A percentile compares a stretch with the other conserved stretches of the same genome.
These are phyloP conservation scores for Paraleonurus japonicus DNA, from an alignment of 257 asterid species.

Conservation along the genomic window DNA sequence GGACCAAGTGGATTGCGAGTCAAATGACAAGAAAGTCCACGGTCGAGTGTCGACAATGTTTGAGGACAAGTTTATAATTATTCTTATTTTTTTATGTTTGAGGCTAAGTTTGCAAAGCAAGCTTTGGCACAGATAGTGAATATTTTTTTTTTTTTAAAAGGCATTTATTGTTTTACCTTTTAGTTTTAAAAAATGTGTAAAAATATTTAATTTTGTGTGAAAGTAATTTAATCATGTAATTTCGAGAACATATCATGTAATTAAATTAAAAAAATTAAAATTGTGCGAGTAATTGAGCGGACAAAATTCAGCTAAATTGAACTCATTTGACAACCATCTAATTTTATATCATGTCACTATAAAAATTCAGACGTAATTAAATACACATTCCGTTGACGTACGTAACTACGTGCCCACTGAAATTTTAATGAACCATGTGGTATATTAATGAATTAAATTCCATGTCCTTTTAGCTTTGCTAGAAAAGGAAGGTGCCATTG, in stretches of 20 bases:
- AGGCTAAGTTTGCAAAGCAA: not conserved
- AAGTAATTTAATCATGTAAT: not conserved
- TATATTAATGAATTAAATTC: not conserved
- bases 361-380: not conserved
- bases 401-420: no score
- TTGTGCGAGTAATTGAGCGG: not conserved
- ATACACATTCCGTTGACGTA: not conserved
- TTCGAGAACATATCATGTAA: not conserved
- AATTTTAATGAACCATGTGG: not conserved
- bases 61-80: not conserved
- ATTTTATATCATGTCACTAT: not conserved
- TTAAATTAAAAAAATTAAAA: no score
- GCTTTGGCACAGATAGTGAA: not conserved
- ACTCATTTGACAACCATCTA: not conserved
- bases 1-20: not conserved
- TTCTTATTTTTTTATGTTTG: not conserved
- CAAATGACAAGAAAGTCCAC: not conserved
- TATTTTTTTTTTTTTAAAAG: no score
- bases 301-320: not conserved
- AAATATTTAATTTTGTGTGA: not conserved
- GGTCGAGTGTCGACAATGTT: not conserved
- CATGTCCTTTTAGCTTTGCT: not conserved
- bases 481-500: not conserved
- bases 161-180: no score
- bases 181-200: no score